phyloP scores from a whole-genome alignment of 371 early-diverging fungal genomes.

The Capniomyces stellatus region DNA sequence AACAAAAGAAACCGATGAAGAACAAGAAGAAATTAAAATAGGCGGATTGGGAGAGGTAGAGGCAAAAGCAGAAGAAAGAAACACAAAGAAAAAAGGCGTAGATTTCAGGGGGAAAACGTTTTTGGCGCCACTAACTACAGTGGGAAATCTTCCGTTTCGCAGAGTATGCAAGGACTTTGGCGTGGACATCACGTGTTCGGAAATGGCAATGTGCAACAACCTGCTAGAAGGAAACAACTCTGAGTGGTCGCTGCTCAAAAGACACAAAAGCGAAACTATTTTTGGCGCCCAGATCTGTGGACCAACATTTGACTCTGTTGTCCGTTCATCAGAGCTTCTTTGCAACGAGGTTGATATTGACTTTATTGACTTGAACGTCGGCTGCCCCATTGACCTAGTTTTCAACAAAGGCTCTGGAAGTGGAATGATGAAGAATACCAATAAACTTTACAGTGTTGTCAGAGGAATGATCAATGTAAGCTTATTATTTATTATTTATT shows the following conservation, averaged over 20 bases:
- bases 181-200: conserved; percentile 92
- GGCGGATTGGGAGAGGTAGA: conserved; percentile 1
- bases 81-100: conserved; percentile 25
- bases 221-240: conserved; percentile 47
- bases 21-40: conserved; percentile 2
- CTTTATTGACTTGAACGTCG: conserved; percentile 90
- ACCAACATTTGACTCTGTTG: conserved; percentile 39
- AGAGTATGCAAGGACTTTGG: conserved; percentile 83
- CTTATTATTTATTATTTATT: background rate
- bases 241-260: conserved; percentile 75
- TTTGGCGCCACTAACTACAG: conserved; percentile 91
- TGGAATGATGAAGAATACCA: conserved; percentile 48
- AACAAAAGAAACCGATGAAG: conserved; percentile 12
- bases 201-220: conserved; percentile 76
- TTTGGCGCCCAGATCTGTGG: conserved; percentile 86
- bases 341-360: conserved; percentile 51
- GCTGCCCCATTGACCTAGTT: conserved; percentile 87
- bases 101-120: conserved; percentile 81
- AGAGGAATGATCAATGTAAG: conserved; percentile 39
- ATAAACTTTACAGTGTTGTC: conserved; percentile 55
- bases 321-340: conserved; percentile 50
- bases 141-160: conserved; percentile 94
- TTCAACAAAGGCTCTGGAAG: conserved; percentile 70
- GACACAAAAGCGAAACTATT: conserved; percentile 74
- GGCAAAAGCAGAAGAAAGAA: conserved; percentile 2